phyloP scores from a whole-genome alignment of 306 rosid species.

The Lupinus albus region DNA sequence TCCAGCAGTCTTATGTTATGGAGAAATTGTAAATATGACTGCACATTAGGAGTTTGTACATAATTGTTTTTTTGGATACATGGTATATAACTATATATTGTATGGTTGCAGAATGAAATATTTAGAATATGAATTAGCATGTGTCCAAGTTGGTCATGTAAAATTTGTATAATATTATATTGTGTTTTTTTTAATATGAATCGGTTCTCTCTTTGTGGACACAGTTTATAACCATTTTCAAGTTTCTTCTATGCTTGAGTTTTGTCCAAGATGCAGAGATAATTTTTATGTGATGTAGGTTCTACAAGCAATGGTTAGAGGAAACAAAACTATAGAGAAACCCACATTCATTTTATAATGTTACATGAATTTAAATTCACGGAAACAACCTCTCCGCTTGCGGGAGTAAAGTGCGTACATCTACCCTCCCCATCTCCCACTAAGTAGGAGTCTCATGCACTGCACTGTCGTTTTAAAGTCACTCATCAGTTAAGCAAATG shows the following conservation, averaged over 20 bases:
- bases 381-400: too few relatives aligned
- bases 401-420: too few relatives aligned
- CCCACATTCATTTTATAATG: not conserved
- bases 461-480: too few relatives aligned
- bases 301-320: not conserved
- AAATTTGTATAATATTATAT: constrained; percentile 30
- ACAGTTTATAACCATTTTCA: not conserved
- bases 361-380: not conserved
- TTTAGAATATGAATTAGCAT: constrained; percentile 34
- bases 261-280: constrained; percentile 18
- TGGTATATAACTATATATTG: constrained; percentile 42
- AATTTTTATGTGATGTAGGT: not conserved
- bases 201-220: not conserved
- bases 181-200: constrained; percentile 37
- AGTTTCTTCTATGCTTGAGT: constrained; percentile 19
- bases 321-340: not conserved
- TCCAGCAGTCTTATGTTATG: constrained; percentile 53
- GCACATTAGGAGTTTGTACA: constrained; percentile 54
- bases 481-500: too few relatives aligned
- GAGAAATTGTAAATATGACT: constrained; percentile 66
- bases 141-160: constrained; percentile 46
- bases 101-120: constrained; percentile 38
- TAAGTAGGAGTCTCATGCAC: too few relatives aligned
- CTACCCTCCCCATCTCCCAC: too few relatives aligned
- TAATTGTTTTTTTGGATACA: constrained; percentile 42